phyloP scores from a whole-genome alignment of 805 yeast species.

The Kodamaea sagamina region DNA sequence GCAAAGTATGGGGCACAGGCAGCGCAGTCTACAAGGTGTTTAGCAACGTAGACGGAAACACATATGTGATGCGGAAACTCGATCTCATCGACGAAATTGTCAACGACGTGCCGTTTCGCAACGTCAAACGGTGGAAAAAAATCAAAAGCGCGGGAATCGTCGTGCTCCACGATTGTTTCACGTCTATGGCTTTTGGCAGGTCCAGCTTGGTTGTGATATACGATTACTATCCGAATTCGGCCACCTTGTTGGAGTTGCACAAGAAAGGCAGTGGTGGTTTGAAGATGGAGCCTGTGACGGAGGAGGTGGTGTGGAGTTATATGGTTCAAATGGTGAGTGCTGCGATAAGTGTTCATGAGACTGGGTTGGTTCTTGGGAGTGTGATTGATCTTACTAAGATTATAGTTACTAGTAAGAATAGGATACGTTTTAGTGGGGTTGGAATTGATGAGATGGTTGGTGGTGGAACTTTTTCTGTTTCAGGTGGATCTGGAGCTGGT shows the following conservation, averaged over 20 bases:
- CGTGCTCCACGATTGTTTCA: conserved; percentile 75
- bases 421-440: conserved; percentile 69
- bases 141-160: conserved; percentile 56
- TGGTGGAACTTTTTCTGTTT: no score
- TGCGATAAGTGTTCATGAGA: conserved; percentile 61
- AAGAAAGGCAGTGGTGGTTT: conserved; percentile 34
- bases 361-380: conserved; percentile 62
- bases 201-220: conserved; percentile 71
- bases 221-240: conserved; percentile 81
- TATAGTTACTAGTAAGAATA: conserved; percentile 67
- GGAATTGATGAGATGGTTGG: conserved; percentile 71
- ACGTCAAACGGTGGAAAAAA: conserved; percentile 67
- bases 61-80: conserved; percentile 75
- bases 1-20: conserved; percentile 51
- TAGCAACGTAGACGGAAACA: conserved; percentile 73
- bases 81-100: conserved; percentile 44
- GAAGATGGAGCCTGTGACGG: conserved; percentile 56
- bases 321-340: conserved; percentile 75
- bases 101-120: conserved; percentile 60
- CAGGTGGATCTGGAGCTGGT: no score
- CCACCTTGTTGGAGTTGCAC: conserved; percentile 70
- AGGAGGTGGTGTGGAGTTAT: conserved; percentile 72
- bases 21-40: conserved; percentile 76
- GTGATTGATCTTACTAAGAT: conserved; percentile 66
- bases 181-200: conserved; percentile 76